These are phyloP conservation scores for Lepidium campestre DNA, from an alignment of 441 rosid species.

Conservation along the genomic window DNA sequence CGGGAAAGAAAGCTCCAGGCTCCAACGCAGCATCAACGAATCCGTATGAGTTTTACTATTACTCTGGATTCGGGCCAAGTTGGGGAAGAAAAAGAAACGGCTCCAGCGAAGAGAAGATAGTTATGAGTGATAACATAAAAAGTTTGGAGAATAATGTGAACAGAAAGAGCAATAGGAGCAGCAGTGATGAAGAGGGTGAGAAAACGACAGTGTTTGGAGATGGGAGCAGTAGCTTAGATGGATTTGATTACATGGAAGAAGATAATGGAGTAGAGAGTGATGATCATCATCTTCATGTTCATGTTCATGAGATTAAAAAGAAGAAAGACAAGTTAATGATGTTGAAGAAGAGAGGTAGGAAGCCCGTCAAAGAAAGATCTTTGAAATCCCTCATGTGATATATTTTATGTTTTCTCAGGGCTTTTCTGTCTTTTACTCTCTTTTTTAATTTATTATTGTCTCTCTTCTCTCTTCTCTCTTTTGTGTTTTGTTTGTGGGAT, in stretches of 20 bases:
- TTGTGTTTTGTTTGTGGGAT: neutral
- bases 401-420: conserved; percentile 1
- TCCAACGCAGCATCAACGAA: conserved; percentile 29
- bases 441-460: neutral
- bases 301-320: too few species aligned
- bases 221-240: conserved; percentile 26
- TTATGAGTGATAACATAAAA: neutral
- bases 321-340: conserved; percentile 17
- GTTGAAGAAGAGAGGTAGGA: conserved; percentile 49
- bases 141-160: neutral
- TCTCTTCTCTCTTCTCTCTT: too few species aligned
- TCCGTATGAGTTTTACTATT: conserved; percentile 74
- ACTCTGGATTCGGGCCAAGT: conserved; percentile 79
- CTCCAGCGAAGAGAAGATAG: conserved; percentile 8
- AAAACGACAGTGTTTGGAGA: conserved; percentile 22
- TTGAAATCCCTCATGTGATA: conserved; percentile 80
- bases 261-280: conserved; percentile 27
- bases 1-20: conserved; percentile 29
- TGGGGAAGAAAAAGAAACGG: conserved; percentile 66
- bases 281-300: too few species aligned
- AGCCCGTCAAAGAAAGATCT: conserved; percentile 80
- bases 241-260: conserved; percentile 36
- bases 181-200: neutral
- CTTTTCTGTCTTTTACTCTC: conserved; percentile 7
- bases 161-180: neutral